Conservation (phyloP, 129 eudicot species). For the Silybum marianum region DNA sequence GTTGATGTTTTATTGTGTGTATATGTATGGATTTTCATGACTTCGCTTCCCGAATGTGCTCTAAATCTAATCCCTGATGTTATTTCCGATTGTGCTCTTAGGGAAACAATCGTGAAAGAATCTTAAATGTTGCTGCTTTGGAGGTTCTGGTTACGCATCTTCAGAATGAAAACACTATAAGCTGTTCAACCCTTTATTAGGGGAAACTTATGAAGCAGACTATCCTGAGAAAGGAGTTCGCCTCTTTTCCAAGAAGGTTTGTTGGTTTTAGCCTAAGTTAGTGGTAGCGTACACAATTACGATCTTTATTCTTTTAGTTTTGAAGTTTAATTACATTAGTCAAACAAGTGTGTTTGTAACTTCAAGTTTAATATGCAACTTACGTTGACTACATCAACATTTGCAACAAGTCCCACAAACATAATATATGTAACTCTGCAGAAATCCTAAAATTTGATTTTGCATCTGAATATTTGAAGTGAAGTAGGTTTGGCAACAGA, state of each 20-base stretch:
- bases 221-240: conserved; percentile 92
- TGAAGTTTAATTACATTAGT: not conserved
- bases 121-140: conserved; percentile 75
- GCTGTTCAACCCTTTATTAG: conserved; percentile 91
- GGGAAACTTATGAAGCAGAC: conserved; percentile 97
- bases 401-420: not conserved
- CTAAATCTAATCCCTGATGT: not conserved
- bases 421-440: not conserved
- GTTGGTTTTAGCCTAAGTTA: conserved; percentile 7
- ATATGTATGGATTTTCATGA: no score
- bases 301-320: not conserved
- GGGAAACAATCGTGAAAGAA: conserved; percentile 79
- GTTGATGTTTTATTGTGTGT: no score
- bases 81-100: conserved; percentile 25
- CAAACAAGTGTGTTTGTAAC: not conserved
- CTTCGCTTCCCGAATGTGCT: not conserved
- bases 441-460: not conserved
- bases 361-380: no score
- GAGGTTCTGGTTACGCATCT: no score
- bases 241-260: conserved; percentile 89
- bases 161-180: conserved; percentile 84
- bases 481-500: not conserved
- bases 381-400: no score
- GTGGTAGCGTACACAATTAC: not conserved
- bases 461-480: not conserved